phyloP scores from a whole-genome alignment of 2,329 filamentous ascomycete genomes.

The Diaporthe helianthi region DNA sequence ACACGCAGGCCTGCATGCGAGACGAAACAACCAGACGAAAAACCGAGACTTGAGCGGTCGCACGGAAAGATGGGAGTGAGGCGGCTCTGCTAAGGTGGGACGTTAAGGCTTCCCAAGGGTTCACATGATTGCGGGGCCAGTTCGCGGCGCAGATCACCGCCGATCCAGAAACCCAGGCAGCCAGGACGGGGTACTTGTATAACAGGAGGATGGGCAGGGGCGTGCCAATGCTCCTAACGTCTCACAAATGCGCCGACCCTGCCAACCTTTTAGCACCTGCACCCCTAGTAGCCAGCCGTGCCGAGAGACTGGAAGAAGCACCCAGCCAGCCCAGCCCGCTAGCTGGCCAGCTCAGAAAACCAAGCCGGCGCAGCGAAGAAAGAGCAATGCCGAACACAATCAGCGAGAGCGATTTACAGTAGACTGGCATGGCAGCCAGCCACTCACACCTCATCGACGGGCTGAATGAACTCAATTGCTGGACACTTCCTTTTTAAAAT shows the following conservation, averaged over 20 bases:
- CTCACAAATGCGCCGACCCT: slow-evolving; percentile 24
- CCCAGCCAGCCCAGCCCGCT: background rate
- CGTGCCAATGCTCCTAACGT: slow-evolving; percentile 28
- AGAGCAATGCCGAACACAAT: background rate
- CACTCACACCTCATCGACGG: background rate
- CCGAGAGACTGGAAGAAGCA: slow-evolving; percentile 14
- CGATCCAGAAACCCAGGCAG: background rate
- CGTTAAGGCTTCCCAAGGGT: slow-evolving; percentile 26
- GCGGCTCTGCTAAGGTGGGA: background rate
- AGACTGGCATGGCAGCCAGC: background rate
- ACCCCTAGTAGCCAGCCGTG: background rate
- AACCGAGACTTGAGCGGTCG: slow-evolving; percentile 16
- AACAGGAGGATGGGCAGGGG: slow-evolving; percentile 31
- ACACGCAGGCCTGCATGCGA: slow-evolving; percentile 15
- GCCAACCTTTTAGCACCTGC: no score
- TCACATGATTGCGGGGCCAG: background rate
- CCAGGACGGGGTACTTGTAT: slow-evolving; percentile 8
- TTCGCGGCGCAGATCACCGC: slow-evolving; percentile 1
- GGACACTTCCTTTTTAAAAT: background rate
- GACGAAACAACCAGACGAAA: slow-evolving; percentile 24
- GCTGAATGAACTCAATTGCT: slow-evolving; percentile 15
- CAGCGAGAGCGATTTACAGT: background rate
- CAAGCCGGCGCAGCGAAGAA: background rate
- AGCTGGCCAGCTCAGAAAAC: no score
- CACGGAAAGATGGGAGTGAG: no score